Conservation (phyloP, 2,329 filamentous ascomycete species). For the Alternaria conjuncta region DNA sequence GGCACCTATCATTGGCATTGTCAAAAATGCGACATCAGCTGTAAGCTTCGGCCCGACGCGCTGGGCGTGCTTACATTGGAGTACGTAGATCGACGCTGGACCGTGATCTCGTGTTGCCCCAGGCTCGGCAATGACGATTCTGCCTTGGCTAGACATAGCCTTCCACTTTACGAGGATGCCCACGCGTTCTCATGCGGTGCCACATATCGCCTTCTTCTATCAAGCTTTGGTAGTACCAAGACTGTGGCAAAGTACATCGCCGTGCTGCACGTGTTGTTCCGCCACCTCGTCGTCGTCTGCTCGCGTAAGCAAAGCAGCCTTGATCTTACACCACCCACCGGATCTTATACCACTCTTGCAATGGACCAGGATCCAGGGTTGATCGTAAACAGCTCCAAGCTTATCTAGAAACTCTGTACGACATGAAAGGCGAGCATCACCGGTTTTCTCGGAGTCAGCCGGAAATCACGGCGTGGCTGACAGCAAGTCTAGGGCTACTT, state of each 20-base stretch:
- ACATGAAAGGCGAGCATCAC: neutral
- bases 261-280: neutral
- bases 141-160: slow-evolving; percentile 16
- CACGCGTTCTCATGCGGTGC: neutral
- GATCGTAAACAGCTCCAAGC: neutral
- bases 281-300: neutral
- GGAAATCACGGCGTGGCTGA: slow-evolving; percentile 1
- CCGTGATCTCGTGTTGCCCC: slow-evolving; percentile 12
- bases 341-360: neutral
- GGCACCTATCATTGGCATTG: neutral
- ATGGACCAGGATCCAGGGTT: neutral
- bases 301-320: neutral
- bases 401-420: neutral
- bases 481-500: neutral
- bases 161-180: neutral
- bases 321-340: neutral
- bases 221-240: neutral
- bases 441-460: neutral
- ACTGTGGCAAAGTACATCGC: neutral
- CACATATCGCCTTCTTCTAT: neutral
- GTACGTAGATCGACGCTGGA: slow-evolving; percentile 7
- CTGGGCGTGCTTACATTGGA: slow-evolving; percentile 8
- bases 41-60: neutral
- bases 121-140: slow-evolving; percentile 22
- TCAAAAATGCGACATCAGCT: neutral